These are phyloP conservation scores for Fusarium dlaminii DNA, from an alignment of 2,329 filamentous ascomycete genomes.

Conservation along the genomic window DNA sequence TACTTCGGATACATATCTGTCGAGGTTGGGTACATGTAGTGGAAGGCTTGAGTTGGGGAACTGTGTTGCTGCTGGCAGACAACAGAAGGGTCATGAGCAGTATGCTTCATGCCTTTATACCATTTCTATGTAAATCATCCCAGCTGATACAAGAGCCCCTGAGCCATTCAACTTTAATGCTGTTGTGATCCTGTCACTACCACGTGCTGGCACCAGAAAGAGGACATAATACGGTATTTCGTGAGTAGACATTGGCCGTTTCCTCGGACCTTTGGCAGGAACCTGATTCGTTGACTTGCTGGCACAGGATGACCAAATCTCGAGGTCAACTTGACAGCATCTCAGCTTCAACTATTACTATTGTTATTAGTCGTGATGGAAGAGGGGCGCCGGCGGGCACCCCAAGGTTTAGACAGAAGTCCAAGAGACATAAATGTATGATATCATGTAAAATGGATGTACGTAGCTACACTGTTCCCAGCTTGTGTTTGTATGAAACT, in stretches of 20 bases:
- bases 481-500: background rate
- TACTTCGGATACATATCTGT: conserved; percentile 78
- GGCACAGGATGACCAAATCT: conserved; percentile 41
- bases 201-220: conserved; percentile 64
- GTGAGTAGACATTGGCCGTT: conserved; percentile 40
- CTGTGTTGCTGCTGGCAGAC: conserved; percentile 2
- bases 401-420: background rate
- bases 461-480: background rate
- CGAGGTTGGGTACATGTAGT: conserved; percentile 51
- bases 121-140: conserved; percentile 21
- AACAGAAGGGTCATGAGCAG: conserved; percentile 39
- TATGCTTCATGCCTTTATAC: conserved; percentile 21
- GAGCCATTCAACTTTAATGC: conserved; percentile 61
- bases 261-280: conserved; percentile 43
- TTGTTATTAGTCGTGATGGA: conserved; percentile 1
- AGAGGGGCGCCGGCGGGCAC: background rate
- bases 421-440: background rate
- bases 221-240: conserved; percentile 54
- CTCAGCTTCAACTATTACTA: conserved; percentile 33
- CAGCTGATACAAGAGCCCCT: conserved; percentile 19
- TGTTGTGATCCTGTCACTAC: conserved; percentile 70
- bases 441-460: background rate
- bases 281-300: conserved; percentile 46
- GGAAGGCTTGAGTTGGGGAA: conserved; percentile 62
- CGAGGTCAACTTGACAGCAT: conserved; percentile 24